Evolutionary conservation across 2,329 filamentous ascomycete genomes (phyloP), one percentile per base, ranked within the genome.

Genomic region (Ceratocystis huliohia): DNA sequence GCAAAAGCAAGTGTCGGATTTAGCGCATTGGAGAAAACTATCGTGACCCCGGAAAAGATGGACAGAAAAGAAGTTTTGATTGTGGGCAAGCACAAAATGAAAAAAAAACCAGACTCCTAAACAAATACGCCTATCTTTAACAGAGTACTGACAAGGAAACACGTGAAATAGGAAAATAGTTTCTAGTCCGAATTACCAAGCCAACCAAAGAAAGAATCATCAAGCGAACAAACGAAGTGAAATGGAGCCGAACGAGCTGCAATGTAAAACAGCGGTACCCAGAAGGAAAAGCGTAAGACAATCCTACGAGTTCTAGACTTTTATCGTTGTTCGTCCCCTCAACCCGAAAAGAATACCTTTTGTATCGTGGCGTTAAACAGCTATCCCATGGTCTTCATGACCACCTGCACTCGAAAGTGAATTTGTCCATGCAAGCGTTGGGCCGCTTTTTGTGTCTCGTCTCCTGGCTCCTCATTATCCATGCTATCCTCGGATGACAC

Each of bases 1-100:
- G 20, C 10, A 28, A 53, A 50, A 53, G 10, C 20, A 15, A 28
- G 25, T 13, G 28, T 37, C 6, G 15, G n/a, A 33, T 37, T 59
- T 59, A n/a, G 25, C 56, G 25, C 30, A 59, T 28, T 20, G 56
- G 28, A n/a, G 33, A 28, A 37, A 59, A 59, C 28, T 59, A 59
- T 59, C 56, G 56, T 59, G 56, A 59, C 56, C 56, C 56, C 15
- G 17, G 25, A 59, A 37, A 59, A 33, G 25, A 59, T 17, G 8
- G n/a, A 13, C 28, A 59, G 22, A 8, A 25, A 53, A n/a, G 7
- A 28, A 59, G 56, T n/a, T 17, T 59, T 59, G 17, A 59, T 37
- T 37, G 56, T 7, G 56, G 28, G 56, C 25, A 59, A 59, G 13
- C 13, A 59, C 7, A 25, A n/a, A 59, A 53, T 6, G 56, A 59